A percentile compares a stretch with the other conserved stretches of the same genome.
Conservation (phyloP, 2,329 filamentous ascomycete species). For the Cytospora schulzeri region DNA sequence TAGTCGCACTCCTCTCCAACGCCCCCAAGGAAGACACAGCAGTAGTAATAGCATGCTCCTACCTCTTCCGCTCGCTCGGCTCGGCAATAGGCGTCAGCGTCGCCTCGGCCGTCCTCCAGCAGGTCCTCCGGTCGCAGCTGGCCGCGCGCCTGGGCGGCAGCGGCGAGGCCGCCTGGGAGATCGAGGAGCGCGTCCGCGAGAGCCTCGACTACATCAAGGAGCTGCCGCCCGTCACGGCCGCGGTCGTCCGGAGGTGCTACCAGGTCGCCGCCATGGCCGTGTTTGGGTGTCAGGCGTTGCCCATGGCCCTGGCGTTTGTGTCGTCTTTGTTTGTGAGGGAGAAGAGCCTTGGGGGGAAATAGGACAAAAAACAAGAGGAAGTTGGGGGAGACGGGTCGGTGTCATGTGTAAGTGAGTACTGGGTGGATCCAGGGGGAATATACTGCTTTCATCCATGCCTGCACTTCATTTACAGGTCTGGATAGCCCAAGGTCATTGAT, state of each 20-base stretch:
- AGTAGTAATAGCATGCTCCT: slow-evolving; percentile 76
- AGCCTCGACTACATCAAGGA: slow-evolving; percentile 69
- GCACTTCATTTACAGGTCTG: too few relatives aligned
- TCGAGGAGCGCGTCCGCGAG: slow-evolving; percentile 69
- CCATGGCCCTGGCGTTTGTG: slow-evolving; percentile 43
- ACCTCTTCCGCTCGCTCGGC: slow-evolving; percentile 79
- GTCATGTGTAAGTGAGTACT: neutral
- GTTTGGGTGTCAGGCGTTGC: slow-evolving; percentile 42
- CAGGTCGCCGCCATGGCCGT: slow-evolving; percentile 48
- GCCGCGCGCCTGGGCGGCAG: slow-evolving; percentile 52
- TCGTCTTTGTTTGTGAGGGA: slow-evolving; percentile 57
- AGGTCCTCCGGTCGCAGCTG: slow-evolving; percentile 62
- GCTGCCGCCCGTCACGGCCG: slow-evolving; percentile 61
- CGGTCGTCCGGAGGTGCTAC: slow-evolving; percentile 68
- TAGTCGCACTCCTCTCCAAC: slow-evolving; percentile 74
- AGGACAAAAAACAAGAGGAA: neutral
- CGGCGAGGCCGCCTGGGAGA: slow-evolving; percentile 62
- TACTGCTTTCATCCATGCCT: too few relatives aligned
- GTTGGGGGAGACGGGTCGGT: neutral
- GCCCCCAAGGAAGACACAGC: slow-evolving; percentile 68
- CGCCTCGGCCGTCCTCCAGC: slow-evolving; percentile 71
- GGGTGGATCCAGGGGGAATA: too few relatives aligned
- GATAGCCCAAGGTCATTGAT: too few relatives aligned
- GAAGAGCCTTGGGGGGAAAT: slow-evolving; percentile 51
- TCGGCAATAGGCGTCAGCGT: slow-evolving; percentile 75